Evolutionary conservation across 2,329 filamentous ascomycete genomes (phyloP), one percentile per base, ranked within the genome.

Genomic region (Diplodia sapinea): DNA sequence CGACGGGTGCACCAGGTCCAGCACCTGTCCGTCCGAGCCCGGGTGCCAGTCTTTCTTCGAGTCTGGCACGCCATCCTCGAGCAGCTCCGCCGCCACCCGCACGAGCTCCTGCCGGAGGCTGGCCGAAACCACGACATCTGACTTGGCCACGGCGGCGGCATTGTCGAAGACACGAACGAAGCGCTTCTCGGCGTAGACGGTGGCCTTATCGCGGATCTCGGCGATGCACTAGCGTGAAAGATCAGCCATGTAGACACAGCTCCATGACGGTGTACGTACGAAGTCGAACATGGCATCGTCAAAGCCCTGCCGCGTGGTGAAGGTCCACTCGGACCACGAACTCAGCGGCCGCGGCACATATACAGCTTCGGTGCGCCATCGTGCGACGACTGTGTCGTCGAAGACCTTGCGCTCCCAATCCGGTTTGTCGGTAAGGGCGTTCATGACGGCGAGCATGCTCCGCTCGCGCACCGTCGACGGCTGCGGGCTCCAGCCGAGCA

Each of bases 1-100:
- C 0, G 86, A 89, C 1, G 88, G 87, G 70, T 90, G 83, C 3
- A 90, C 81, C 1, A 90, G 77, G 72, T 90, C 84, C 0, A 88
- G 81, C 4, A 91, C 86, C 65, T 82, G 83, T 0, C 78, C 76
- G 51, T 86, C 78, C 0, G 84, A 87, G 5, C 82, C 79, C 0
- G 88, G 88, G 74, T 90, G 86, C 82, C 84, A 91, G 74, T 90
- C 88, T 70, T 85, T 83, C 40, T 79, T 61, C 0, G 77, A 66
- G 1, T 83, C 82, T 0, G 83, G 82, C 0, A 84, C 79, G 11
- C 11, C 50, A 33, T 85, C 75, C 67, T 88, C 84, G 1, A 91
- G 78, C 8, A 36, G 57, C 0, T 73, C 72, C 2, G 73, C 73
- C n/a, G 84, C 81, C 0, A 80, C 82, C 2, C 73, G 70, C 50